Evolutionary conservation across 176 grass and related monocot species (phyloP), one percentile per base, ranked within the genome.

Genomic region (Juncus effusus): DNA sequence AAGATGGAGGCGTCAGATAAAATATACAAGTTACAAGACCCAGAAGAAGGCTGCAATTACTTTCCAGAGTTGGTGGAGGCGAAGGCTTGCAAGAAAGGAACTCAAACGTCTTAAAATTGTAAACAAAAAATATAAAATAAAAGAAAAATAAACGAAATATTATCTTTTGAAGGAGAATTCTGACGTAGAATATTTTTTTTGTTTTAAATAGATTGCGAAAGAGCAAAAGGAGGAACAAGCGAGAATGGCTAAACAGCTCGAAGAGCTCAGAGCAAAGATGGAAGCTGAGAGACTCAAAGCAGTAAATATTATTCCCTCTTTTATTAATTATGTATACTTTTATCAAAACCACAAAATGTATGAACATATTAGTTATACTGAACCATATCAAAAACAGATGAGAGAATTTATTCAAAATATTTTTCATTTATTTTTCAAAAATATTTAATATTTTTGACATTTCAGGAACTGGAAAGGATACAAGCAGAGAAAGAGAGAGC

Each of bases 81-180:
- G 89, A 74, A 85, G 72, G 56, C 72, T 92, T 84, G 88, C 88
- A 57, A 86, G 73, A 78, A 89, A 72, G 65, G 88, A 89, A 64
- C 88, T 97, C n/a, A 59, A 76, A 67, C 78, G 77, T 54, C 88
- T 97, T 64, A 92, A 63, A 97, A 81, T 91, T 87, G 93, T 97
- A 91, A 55, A 56, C 51, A 54, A 62, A 37, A 56, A 15, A 70
- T 58, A 42, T 40, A 41, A 41, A 54, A 6, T 69, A 12, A 47
- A 47, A 47, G 44, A 47, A 47, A 2, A 47, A 6, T 9, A 47
- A 47, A 47, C 4, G 44, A 47, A 47, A 47, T 7, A 16, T 72
- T 72, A 28, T 72, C 42, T n/a, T 40, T 59, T 42, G n/a, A 70
- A 57, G 3, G 28, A 16, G 3, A 51, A 59, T 40, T 71, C 55